Evolutionary conservation across 2,329 filamentous ascomycete genomes (phyloP).

Genomic region (Fusarium nodosum): DNA sequence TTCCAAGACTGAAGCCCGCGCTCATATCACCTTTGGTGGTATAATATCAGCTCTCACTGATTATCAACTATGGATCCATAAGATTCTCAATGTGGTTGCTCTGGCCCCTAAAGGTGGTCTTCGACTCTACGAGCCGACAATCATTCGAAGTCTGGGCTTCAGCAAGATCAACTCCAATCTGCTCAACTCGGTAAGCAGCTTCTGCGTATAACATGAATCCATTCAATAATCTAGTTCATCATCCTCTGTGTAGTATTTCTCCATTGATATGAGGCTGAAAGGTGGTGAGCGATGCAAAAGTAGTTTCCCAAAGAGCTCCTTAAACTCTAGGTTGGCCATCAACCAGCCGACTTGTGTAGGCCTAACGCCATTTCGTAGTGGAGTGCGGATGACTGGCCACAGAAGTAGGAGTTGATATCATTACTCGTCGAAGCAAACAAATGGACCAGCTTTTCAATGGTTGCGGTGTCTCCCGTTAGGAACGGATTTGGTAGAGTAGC

Average conservation of each 20-base stretch:
- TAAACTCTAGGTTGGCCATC: no score
- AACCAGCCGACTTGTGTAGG: fast-evolving
- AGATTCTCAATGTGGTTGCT: conserved; percentile 38
- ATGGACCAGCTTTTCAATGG: not conserved
- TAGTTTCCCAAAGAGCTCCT: no score
- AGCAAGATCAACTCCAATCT: conserved; percentile 44
- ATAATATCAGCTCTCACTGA: conserved; percentile 22
- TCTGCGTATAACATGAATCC: conserved; percentile 13
- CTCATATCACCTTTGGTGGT: conserved; percentile 9
- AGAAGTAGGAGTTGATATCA: not conserved
- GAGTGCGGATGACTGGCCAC: no score
- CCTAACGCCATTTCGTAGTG: no score
- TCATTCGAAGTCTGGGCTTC: conserved; percentile 45
- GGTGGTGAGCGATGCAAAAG: no score
- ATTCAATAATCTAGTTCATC: no score
- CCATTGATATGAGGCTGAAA: no score
- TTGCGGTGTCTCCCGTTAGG: not conserved
- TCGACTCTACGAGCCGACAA: conserved; percentile 44
- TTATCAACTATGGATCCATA: conserved; percentile 41
- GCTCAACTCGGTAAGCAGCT: conserved; percentile 42
- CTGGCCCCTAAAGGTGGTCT: conserved; percentile 47
- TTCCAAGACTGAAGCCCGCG: conserved; percentile 38
- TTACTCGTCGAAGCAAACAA: not conserved
- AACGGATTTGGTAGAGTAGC: not conserved
- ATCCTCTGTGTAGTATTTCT: no score